These are phyloP conservation scores for Chytriomyces sp. DNA, from an alignment of 192 early-diverging fungal genomes.

Conservation along the genomic window DNA sequence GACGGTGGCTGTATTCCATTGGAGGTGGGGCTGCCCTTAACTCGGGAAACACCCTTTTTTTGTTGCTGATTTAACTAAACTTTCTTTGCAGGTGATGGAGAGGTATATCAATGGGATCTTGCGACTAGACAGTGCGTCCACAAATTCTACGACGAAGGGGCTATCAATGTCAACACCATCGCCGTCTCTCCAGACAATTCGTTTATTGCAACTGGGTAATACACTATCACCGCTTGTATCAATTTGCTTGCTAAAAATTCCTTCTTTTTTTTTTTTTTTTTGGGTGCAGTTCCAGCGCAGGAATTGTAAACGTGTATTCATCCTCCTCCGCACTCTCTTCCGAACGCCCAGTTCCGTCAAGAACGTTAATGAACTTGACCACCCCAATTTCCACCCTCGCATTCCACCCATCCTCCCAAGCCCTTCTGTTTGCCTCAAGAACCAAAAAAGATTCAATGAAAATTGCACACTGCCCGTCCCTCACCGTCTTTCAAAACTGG, in stretches of 20 bases:
- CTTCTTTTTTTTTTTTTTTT: slow-evolving; percentile 8
- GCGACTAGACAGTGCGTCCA: slow-evolving; percentile 73
- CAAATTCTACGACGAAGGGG: slow-evolving; percentile 81
- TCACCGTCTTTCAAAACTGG: slow-evolving; percentile 91
- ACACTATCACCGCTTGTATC: slow-evolving; percentile 3
- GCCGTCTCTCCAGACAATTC: slow-evolving; percentile 72
- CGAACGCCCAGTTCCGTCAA: slow-evolving; percentile 67
- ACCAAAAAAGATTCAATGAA: slow-evolving; percentile 78
- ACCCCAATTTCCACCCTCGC: slow-evolving; percentile 72
- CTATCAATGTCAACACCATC: slow-evolving; percentile 75
- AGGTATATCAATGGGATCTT: slow-evolving; percentile 91
- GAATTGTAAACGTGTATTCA: slow-evolving; percentile 90
- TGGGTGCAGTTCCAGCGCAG: slow-evolving; percentile 67
- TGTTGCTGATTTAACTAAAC: slow-evolving; percentile 4
- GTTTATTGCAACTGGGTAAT: slow-evolving; percentile 85
- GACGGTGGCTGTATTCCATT: slow-evolving; percentile 75
- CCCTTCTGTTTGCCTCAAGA: slow-evolving; percentile 78
- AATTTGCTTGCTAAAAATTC: neutral
- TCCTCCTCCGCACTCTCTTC: slow-evolving; percentile 51
- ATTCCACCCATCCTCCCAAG: slow-evolving; percentile 88
- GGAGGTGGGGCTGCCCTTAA: slow-evolving; percentile 49
- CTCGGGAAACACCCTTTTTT: slow-evolving; percentile 24
- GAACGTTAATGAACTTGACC: slow-evolving; percentile 84
- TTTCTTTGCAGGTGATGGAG: slow-evolving; percentile 74
- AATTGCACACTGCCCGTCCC: slow-evolving; percentile 81